phyloP scores from a whole-genome alignment of 2,329 filamentous ascomycete genomes.

The Metarhizium sp. region DNA sequence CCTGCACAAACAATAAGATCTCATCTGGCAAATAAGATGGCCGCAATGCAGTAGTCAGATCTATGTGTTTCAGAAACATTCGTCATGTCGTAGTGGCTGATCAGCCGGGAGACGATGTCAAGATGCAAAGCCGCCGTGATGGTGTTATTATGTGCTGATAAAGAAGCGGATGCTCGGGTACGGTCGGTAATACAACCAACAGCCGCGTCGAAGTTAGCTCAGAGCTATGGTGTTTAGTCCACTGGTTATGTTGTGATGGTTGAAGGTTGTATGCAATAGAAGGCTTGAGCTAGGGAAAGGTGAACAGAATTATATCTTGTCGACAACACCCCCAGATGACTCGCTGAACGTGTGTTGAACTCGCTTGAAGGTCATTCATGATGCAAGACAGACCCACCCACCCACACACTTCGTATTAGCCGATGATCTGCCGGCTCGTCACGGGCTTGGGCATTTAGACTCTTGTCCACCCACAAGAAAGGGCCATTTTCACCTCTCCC shows the following conservation, averaged over 20 bases:
- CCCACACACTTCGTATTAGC: neutral
- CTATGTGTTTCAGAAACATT: constrained; percentile 95
- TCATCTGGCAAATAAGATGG: constrained; percentile 89
- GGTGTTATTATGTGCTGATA: neutral
- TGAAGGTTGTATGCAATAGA: neutral
- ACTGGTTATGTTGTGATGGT: neutral
- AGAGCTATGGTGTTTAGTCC: neutral
- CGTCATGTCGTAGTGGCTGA: constrained; percentile 44
- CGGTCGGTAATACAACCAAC: neutral
- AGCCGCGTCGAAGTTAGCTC: neutral
- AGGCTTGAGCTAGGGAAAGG: neutral
- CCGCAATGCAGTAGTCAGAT: constrained; percentile 92
- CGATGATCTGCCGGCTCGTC: neutral
- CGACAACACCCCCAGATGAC: too few species aligned
- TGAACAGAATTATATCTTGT: neutral
- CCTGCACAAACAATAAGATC: constrained; percentile 90
- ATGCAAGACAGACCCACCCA: neutral
- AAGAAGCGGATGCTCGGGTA: neutral
- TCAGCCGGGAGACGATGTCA: constrained; percentile 4
- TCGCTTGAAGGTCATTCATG: neutral
- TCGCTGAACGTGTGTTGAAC: too few species aligned
- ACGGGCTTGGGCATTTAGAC: neutral
- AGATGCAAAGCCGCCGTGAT: neutral
- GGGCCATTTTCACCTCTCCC: neutral
- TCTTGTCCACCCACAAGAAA: neutral